Conservation (phyloP, 2,329 filamentous ascomycete species). For the Eutypa lata region DNA sequence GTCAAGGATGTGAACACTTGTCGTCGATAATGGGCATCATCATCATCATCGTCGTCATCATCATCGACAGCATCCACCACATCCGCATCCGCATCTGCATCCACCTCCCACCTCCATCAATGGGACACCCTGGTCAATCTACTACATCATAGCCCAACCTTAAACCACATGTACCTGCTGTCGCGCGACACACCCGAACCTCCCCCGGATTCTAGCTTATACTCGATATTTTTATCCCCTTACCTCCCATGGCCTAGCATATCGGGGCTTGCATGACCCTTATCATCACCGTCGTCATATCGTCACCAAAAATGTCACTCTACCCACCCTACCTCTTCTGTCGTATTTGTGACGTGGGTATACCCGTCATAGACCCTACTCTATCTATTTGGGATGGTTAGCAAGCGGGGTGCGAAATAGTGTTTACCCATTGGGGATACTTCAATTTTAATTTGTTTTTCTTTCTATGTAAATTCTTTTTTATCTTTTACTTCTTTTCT, state of each 20-base stretch:
- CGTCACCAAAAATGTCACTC: background rate
- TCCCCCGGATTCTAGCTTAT: too few relatives aligned
- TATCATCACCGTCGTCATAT: background rate
- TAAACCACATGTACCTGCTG: too few relatives aligned
- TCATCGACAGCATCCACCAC: background rate
- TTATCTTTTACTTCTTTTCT: background rate
- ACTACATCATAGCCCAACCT: background rate
- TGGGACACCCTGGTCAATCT: too few relatives aligned
- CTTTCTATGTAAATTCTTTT: conserved; percentile 4
- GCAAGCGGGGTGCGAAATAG: background rate
- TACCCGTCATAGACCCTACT: background rate
- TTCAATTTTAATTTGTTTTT: conserved; percentile 1
- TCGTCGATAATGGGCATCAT: background rate
- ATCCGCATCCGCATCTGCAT: too few relatives aligned
- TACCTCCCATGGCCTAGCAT: too few relatives aligned
- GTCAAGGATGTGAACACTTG: background rate
- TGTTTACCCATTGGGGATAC: background rate
- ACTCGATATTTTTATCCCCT: background rate
- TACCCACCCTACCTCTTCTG: background rate
- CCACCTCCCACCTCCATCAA: too few relatives aligned
- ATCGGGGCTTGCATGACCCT: background rate
- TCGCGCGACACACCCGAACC: too few relatives aligned
- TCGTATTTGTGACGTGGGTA: background rate
- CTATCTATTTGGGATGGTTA: background rate
- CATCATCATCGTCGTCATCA: too few relatives aligned